A percentile compares a stretch with the other conserved stretches of the same genome.
These are phyloP conservation scores for Diaporthe longicolla DNA, from an alignment of 2,329 filamentous ascomycete species.

Conservation along the genomic window DNA sequence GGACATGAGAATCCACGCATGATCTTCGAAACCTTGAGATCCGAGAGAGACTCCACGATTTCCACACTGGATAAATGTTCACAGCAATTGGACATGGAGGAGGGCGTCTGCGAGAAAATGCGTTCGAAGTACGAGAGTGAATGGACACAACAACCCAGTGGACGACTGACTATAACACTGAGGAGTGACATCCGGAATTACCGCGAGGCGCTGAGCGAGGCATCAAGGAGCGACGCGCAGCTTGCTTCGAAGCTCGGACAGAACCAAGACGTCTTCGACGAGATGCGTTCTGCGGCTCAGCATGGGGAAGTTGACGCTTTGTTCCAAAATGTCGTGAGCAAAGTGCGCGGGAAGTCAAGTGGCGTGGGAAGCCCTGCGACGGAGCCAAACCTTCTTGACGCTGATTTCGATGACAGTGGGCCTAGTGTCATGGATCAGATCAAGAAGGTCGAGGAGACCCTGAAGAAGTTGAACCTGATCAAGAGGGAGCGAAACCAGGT, in stretches of 20 bases:
- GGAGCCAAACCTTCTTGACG: conserved; percentile 84
- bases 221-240: conserved; percentile 86
- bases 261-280: conserved; percentile 90
- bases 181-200: conserved; percentile 91
- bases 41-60: conserved; percentile 82
- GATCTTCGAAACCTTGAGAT: conserved; percentile 84
- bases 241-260: conserved; percentile 87
- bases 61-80: conserved; percentile 81
- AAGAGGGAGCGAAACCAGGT: conserved; percentile 94
- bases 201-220: conserved; percentile 89
- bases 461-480: conserved; percentile 92
- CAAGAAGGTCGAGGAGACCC: conserved; percentile 85
- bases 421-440: conserved; percentile 92
- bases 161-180: conserved; percentile 87
- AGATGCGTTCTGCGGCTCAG: conserved; percentile 92
- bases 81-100: conserved; percentile 95
- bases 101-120: conserved; percentile 99
- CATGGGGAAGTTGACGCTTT: conserved; percentile 88
- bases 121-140: conserved; percentile 94
- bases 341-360: conserved; percentile 77
- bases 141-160: conserved; percentile 98
- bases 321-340: conserved; percentile 88
- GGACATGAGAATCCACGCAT: conserved; percentile 84
- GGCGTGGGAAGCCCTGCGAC: conserved; percentile 72
- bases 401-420: conserved; percentile 86